Evolutionary conservation across 2,329 filamentous ascomycete species (phyloP).

Genomic region (Cordyceps cicadae): DNA sequence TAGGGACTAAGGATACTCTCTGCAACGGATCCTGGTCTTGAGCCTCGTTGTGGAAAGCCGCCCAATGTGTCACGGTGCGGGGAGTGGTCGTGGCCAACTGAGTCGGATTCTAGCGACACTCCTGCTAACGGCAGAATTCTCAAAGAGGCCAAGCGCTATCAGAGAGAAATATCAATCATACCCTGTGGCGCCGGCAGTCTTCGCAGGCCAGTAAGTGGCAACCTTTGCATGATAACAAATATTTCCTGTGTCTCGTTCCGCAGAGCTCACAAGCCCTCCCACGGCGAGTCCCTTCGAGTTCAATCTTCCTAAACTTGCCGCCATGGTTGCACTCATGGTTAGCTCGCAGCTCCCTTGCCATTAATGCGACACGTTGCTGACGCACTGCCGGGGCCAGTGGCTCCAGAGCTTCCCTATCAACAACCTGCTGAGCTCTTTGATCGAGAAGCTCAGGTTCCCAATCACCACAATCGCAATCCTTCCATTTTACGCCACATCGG

Average conservation of each 20-base stretch:
- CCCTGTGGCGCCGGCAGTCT: neutral
- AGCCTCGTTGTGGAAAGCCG: too few species aligned
- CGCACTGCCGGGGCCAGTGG: conserved; percentile 9
- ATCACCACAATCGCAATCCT: conserved; percentile 10
- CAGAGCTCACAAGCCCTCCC: conserved; percentile 5
- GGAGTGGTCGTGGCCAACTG: too few species aligned
- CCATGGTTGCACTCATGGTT: conserved; percentile 8
- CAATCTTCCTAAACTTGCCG: conserved; percentile 8
- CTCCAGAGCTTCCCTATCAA: conserved; percentile 11
- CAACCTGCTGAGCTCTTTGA: conserved; percentile 11
- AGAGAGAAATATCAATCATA: neutral
- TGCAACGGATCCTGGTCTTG: too few species aligned
- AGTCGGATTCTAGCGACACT: too few species aligned
- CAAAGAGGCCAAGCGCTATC: too few species aligned
- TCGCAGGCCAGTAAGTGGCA: conserved; percentile 6
- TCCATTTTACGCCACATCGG: conserved; percentile 12
- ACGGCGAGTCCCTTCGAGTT: neutral
- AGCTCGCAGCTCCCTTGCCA: conserved; percentile 7
- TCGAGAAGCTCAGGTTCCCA: conserved; percentile 10
- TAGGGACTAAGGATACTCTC: too few species aligned
- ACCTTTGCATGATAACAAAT: conserved; percentile 7
- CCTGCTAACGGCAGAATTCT: too few species aligned
- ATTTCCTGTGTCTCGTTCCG: conserved; percentile 4
- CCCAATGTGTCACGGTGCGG: too few species aligned
- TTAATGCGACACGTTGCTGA: neutral